A percentile compares a stretch with the other conserved stretches of the same genome.
phyloP scores from a whole-genome alignment of 768 basidiomycete genomes.

The Mycena chlorophos region DNA sequence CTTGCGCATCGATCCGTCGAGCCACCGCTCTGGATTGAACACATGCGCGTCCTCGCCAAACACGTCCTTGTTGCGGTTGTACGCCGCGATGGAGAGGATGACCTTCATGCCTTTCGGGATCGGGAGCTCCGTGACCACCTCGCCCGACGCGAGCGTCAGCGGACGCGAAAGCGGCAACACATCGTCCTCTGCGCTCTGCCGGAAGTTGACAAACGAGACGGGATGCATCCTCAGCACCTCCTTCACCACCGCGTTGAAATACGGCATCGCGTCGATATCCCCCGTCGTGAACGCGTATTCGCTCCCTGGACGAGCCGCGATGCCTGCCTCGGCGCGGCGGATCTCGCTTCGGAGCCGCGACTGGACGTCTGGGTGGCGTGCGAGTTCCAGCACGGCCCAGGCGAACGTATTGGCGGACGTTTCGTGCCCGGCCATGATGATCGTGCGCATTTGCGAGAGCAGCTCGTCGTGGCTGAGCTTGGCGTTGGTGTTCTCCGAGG shows the following conservation, averaged over 20 bases:
- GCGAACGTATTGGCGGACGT: conserved; percentile 58
- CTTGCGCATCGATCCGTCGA: conserved; percentile 26
- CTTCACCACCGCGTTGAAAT: conserved; percentile 47
- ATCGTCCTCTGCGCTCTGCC: conserved; percentile 52
- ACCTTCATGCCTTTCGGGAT: conserved; percentile 54
- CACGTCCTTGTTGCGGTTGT: conserved; percentile 39
- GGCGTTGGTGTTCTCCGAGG: conserved; percentile 43
- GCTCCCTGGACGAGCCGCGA: conserved; percentile 35
- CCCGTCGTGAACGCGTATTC: conserved; percentile 37
- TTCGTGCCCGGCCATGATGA: conserved; percentile 58
- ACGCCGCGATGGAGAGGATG: conserved; percentile 50
- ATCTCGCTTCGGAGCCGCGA: conserved; percentile 62
- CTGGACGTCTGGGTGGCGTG: conserved; percentile 59
- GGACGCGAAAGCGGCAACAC: conserved; percentile 42
- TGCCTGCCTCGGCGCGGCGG: conserved; percentile 31
- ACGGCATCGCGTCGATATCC: conserved; percentile 54
- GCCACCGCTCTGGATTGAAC: conserved; percentile 46
- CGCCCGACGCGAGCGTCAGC: conserved; percentile 18
- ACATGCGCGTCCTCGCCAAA: conserved; percentile 44
- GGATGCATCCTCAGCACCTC: conserved; percentile 36
- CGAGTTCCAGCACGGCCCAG: conserved; percentile 66
- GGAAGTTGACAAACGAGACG: conserved; percentile 23
- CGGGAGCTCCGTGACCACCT: conserved; percentile 43
- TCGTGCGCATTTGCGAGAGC: conserved; percentile 48
- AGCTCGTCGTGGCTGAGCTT: conserved; percentile 51